Percentiles rank a stretch among this genome's conserved stretches.
Conservation (phyloP, 2,329 filamentous ascomycete genomes). For the Sclerotinia sclerotiorum region DNA sequence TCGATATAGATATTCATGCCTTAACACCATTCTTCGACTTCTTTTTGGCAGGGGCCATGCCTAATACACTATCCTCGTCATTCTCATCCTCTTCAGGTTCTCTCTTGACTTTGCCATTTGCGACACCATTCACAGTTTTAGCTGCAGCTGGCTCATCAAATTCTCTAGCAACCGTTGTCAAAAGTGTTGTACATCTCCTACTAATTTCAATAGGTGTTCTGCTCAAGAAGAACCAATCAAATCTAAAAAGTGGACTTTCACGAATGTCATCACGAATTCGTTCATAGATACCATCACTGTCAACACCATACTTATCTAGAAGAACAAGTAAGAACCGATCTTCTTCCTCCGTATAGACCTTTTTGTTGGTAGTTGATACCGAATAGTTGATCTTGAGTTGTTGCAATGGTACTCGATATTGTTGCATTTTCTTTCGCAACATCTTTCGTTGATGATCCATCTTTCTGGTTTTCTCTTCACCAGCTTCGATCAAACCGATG, state of each 20-base stretch:
- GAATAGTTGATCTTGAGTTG: constrained; percentile 99
- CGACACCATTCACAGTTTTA: constrained; percentile 50
- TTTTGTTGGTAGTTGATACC: constrained; percentile 98
- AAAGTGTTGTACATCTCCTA: constrained; percentile 86
- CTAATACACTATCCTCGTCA: constrained; percentile 77
- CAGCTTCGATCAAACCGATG: constrained; percentile 84
- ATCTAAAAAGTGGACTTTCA: constrained; percentile 90
- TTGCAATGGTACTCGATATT: constrained; percentile 95
- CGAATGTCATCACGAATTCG: constrained; percentile 96
- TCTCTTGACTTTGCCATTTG: constrained; percentile 71
- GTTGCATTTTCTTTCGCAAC: constrained; percentile 89
- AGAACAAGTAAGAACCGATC: constrained; percentile 93
- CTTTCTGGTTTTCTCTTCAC: constrained; percentile 85
- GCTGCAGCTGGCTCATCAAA: constrained; percentile 68
- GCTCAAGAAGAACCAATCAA: constrained; percentile 99
- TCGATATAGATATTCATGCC: constrained; percentile 39
- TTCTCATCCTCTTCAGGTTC: constrained; percentile 79
- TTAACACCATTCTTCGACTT: constrained; percentile 88
- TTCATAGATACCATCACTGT: constrained; percentile 87
- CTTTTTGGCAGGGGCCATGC: constrained; percentile 86
- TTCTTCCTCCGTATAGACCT: constrained; percentile 98
- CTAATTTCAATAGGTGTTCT: constrained; percentile 90
- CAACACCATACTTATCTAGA: constrained; percentile 87
- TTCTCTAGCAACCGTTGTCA: constrained; percentile 92
- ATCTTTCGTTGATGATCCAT: constrained; percentile 91